Base-by-base conservation (phyloP, 164 flowering plant species). In the Aristolochia californica region DNA sequence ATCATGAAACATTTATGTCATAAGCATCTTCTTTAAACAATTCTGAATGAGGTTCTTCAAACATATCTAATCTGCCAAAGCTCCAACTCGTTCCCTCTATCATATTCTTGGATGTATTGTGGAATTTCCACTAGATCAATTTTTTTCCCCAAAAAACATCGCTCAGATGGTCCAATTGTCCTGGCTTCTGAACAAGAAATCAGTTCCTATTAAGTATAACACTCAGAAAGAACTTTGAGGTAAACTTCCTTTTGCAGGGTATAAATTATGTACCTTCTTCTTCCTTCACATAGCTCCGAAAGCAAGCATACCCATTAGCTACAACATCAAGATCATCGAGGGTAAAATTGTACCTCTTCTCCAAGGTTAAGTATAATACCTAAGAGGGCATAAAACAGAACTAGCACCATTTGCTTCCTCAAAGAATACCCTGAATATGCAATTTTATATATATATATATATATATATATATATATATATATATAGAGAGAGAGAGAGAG, bases 331-430 rank as follows among this genome's bases (percentile, higher is more conserved):
- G 77, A 66, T 85, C 95, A 65, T 73, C 68, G n/a, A 91, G 79
- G 63, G 79, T 82, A 78, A 91, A 88, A 70, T 88, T 88, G 77
- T 88, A 88, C 25, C 95, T 83, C 76, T 91, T 91, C 71, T 91
- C 98, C 71, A 83, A 61, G 27, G 91, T 89, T 72, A 91, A 63
- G 73, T 83, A 91, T 56, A 86, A 50, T 54, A 88, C 83, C 96
- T 87, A 74, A 66, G 68, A 59, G 40, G 10, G 28, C 16, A 67
- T 28, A 48, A 60, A 27, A 14, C 43, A 51, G 27, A 14, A 48
- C 30, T 16, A n/a, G n/a, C n/a, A n/a, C n/a, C n/a, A n/a, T n/a
- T n/a, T n/a, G n/a, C n/a, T n/a, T n/a, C n/a, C 22, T 12, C 22
- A 45, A 15, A 13, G 21, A 15, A 45, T 8, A 1, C 40, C 10